Conservation (phyloP, 2,329 filamentous ascomycete genomes). For the Fusarium napiforme region DNA sequence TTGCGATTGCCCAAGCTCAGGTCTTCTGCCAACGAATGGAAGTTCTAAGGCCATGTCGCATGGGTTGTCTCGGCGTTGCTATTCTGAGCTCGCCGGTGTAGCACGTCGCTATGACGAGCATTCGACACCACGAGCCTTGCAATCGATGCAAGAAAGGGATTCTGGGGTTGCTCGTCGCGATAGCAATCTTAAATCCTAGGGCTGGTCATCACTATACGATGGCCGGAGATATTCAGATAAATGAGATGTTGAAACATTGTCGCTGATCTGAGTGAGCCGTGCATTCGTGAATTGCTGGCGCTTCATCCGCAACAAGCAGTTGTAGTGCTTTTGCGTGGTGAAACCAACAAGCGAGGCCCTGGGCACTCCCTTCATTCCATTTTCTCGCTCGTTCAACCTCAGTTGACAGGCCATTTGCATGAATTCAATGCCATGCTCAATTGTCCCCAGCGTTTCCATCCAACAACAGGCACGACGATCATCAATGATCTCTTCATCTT, state of each 20-base stretch:
- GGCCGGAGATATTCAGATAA: slow-evolving; percentile 16
- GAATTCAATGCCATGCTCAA: slow-evolving; percentile 3
- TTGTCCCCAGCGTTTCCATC: neutral
- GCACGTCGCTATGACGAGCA: slow-evolving; percentile 26
- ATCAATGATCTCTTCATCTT: slow-evolving; percentile 5
- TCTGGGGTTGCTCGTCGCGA: slow-evolving; percentile 9
- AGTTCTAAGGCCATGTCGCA: slow-evolving; percentile 11
- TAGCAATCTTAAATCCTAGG: slow-evolving; percentile 18
- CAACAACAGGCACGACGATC: slow-evolving; percentile 12
- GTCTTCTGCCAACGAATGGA: slow-evolving; percentile 15
- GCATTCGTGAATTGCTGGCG: slow-evolving; percentile 8
- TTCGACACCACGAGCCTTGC: slow-evolving; percentile 4
- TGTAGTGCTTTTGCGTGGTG: slow-evolving; percentile 7
- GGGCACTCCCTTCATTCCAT: slow-evolving; percentile 31
- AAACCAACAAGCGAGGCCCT: slow-evolving; percentile 18
- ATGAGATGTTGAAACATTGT: slow-evolving; percentile 32
- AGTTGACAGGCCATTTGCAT: slow-evolving; percentile 2
- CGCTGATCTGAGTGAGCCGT: slow-evolving; percentile 13
- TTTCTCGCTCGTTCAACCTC: neutral
- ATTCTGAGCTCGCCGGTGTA: slow-evolving; percentile 11
- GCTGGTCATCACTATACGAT: neutral
- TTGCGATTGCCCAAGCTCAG: neutral
- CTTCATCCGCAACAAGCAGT: slow-evolving; percentile 4
- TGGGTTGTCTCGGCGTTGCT: slow-evolving; percentile 21
- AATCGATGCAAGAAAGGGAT: slow-evolving; percentile 25